A percentile compares a stretch with the other conserved stretches of the same genome.
phyloP scores from a whole-genome alignment of 495 filamentous ascomycete species.

The Evernia prunastri region DNA sequence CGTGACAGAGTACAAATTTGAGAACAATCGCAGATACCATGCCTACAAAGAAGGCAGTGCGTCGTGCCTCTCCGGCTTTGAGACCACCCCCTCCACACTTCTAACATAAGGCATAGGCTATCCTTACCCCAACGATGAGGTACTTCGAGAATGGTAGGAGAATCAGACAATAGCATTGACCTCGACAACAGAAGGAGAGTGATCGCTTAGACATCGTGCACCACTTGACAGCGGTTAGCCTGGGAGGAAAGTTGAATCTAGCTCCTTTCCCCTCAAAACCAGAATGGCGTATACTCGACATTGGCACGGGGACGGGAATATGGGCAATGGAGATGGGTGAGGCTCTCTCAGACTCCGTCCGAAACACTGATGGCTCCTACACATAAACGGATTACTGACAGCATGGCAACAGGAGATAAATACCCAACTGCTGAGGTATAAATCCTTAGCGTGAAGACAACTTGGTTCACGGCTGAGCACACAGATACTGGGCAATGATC shows the following conservation, averaged over 20 bases:
- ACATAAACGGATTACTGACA: slow-evolving; percentile 1
- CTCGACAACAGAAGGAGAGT: slow-evolving; percentile 27
- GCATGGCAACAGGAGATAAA: slow-evolving; percentile 22
- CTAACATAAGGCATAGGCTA: slow-evolving; percentile 29
- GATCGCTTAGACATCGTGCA: slow-evolving; percentile 57
- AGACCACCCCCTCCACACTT: background rate
- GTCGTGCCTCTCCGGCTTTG: slow-evolving; percentile 4
- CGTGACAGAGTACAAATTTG: slow-evolving; percentile 48
- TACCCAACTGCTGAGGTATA: slow-evolving; percentile 26
- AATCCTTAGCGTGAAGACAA: background rate
- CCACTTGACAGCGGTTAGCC: slow-evolving; percentile 48
- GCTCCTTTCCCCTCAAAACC: slow-evolving; percentile 38
- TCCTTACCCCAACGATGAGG: slow-evolving; percentile 45
- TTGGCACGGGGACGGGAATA: slow-evolving; percentile 44
- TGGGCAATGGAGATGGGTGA: slow-evolving; percentile 50
- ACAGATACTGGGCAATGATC: slow-evolving; percentile 44
- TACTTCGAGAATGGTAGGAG: slow-evolving; percentile 10
- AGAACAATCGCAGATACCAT: slow-evolving; percentile 41
- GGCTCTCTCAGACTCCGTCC: background rate
- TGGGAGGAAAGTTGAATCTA: slow-evolving; percentile 47
- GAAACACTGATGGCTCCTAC: background rate
- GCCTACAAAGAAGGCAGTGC: slow-evolving; percentile 39
- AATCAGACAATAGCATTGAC: slow-evolving; percentile 5
- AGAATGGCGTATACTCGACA: slow-evolving; percentile 41
- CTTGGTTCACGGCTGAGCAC: background rate